phyloP scores from a whole-genome alignment of 2,329 filamentous ascomycete genomes.

The Aureobasidium uvarum region DNA sequence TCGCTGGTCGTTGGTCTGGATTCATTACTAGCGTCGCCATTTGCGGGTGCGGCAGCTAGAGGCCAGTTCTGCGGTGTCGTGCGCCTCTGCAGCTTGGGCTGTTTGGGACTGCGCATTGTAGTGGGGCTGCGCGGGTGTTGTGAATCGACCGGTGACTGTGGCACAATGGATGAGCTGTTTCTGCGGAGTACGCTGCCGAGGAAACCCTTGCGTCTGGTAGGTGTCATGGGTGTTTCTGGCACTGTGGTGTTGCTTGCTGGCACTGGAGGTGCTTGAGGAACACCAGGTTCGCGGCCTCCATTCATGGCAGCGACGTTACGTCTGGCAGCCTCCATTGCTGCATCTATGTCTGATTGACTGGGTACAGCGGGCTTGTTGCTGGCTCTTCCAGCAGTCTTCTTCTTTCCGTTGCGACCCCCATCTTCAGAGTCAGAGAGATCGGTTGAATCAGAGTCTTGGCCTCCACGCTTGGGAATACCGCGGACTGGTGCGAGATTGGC shows the following conservation, averaged over 20 bases:
- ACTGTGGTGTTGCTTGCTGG: constrained; percentile 33
- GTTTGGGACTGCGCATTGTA: constrained; percentile 34
- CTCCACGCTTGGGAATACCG: constrained; percentile 58
- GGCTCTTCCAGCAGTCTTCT: constrained; percentile 47
- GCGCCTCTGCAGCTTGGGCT: constrained; percentile 20
- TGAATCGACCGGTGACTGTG: constrained; percentile 27
- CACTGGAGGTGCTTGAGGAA: constrained; percentile 27
- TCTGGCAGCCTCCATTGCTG: constrained; percentile 39
- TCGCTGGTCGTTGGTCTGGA: constrained; percentile 38
- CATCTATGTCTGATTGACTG: constrained; percentile 40
- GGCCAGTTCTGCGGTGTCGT: constrained; percentile 47
- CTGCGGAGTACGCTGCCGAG: constrained; percentile 40
- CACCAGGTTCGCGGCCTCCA: constrained; percentile 25
- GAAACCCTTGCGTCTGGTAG: constrained; percentile 35
- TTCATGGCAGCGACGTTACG: constrained; percentile 37
- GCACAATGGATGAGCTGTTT: constrained; percentile 33
- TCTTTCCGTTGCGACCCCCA: constrained; percentile 33
- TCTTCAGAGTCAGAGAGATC: constrained; percentile 51
- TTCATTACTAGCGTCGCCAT: neutral
- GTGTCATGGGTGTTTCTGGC: constrained; percentile 17
- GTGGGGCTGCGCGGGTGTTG: constrained; percentile 31
- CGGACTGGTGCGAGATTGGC: constrained; percentile 53
- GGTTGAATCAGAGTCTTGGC: constrained; percentile 56
- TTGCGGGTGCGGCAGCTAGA: constrained; percentile 34
- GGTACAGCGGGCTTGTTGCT: constrained; percentile 37